Evolutionary conservation across 1,284 basidiomycete genomes (phyloP).

Genomic region (Cutaneotrichosporon cavernicola): DNA sequence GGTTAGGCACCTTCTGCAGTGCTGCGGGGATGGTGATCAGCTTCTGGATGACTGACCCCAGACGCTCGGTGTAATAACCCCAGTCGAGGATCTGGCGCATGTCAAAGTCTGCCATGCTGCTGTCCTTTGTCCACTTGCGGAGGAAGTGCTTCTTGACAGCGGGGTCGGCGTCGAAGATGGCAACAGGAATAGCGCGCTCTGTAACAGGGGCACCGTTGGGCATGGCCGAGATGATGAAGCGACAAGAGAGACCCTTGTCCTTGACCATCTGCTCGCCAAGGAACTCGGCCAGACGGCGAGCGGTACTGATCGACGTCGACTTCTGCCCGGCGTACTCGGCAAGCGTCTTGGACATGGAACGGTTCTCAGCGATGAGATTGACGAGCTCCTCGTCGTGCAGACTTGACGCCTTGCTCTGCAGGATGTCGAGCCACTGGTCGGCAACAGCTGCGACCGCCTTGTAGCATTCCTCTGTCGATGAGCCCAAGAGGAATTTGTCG

Average conservation of each 20-base stretch:
- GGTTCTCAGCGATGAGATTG: constrained; percentile 96
- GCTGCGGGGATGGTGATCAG: constrained; percentile 99
- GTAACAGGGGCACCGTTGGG: constrained; percentile 94
- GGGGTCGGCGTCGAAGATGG: constrained; percentile 96
- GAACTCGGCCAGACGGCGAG: constrained; percentile 92
- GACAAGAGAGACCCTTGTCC: constrained; percentile 97
- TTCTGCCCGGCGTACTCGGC: constrained; percentile 96
- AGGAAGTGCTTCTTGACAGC: constrained; percentile 85
- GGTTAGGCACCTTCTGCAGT: constrained; percentile 95
- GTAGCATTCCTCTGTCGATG: constrained; percentile 93
- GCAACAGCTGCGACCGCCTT: constrained; percentile 89
- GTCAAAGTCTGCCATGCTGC: constrained; percentile 82
- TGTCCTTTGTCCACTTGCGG: constrained; percentile 96
- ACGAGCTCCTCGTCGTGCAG: constrained; percentile 90
- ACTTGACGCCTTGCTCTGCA: constrained; percentile 80
- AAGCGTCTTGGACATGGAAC: constrained; percentile 96
- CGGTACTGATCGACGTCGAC: constrained; percentile 97
- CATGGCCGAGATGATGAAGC: constrained; percentile 96
- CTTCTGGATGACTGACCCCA: constrained; percentile 98
- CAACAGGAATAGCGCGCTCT: constrained; percentile 95
- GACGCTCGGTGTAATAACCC: constrained; percentile 96
- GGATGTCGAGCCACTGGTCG: constrained; percentile 95
- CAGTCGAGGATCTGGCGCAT: constrained; percentile 94
- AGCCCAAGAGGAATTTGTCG: constrained; percentile 91
- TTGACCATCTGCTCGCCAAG: constrained; percentile 98